phyloP scores from a whole-genome alignment of 2,329 filamentous ascomycete species.

The Cercospora brassicicola region DNA sequence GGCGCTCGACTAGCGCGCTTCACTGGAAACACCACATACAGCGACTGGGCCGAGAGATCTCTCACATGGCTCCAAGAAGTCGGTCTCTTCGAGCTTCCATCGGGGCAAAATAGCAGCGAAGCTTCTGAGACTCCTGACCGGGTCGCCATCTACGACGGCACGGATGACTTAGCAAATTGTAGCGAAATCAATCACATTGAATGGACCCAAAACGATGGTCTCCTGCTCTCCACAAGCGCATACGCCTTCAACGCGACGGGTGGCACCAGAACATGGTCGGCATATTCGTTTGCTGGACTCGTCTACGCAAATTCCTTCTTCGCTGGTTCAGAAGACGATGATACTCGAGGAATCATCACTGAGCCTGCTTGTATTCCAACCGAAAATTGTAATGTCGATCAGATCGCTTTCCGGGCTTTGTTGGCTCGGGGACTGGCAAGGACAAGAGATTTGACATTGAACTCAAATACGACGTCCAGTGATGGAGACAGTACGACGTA shows the following conservation, averaged over 20 bases:
- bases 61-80: constrained; percentile 63
- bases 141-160: constrained; percentile 59
- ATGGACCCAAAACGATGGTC: constrained; percentile 67
- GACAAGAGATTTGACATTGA: constrained; percentile 12
- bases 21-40: constrained; percentile 54
- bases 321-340: constrained; percentile 53
- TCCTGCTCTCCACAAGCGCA: constrained; percentile 65
- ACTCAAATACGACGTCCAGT: constrained; percentile 33
- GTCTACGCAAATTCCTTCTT: constrained; percentile 12
- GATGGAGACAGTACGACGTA: constrained; percentile 34
- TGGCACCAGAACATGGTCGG: constrained; percentile 29
- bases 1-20: constrained; percentile 55
- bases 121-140: constrained; percentile 36
- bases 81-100: constrained; percentile 55
- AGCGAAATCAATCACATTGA: constrained; percentile 50
- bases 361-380: constrained; percentile 67
- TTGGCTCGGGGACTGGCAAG: constrained; percentile 46
- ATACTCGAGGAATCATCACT: constrained; percentile 50
- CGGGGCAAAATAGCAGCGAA: not conserved
- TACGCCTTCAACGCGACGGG: constrained; percentile 40
- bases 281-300: not conserved
- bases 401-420: constrained; percentile 71
- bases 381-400: constrained; percentile 66
- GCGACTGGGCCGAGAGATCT: constrained; percentile 65
- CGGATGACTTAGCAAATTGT: constrained; percentile 58